These are phyloP conservation scores for Komagataella pseudopastoris DNA, from an alignment of 805 yeast genomes.

Conservation along the genomic window DNA sequence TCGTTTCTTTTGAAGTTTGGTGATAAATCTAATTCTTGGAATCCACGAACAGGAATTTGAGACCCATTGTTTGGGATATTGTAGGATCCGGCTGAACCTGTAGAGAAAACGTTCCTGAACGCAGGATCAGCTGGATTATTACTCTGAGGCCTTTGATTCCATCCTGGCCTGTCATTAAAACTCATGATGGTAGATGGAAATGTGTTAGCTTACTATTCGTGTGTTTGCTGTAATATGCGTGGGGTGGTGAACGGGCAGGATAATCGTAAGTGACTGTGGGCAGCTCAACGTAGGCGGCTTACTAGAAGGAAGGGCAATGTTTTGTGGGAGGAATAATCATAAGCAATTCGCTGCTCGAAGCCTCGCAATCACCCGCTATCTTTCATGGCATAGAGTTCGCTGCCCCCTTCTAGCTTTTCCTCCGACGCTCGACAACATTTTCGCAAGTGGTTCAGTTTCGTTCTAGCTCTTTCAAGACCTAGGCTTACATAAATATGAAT, in stretches of 20 bases:
- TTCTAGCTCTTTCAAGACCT: not conserved
- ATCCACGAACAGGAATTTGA: not conserved
- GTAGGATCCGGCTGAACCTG: not conserved
- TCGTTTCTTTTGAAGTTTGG: constrained; percentile 1
- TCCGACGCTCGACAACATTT: not conserved
- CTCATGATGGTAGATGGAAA: not conserved
- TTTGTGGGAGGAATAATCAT: not conserved
- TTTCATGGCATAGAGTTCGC: not conserved
- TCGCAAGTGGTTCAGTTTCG: not conserved
- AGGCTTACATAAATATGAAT: constrained; percentile 37
- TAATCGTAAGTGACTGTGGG: not conserved
- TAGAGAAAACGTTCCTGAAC: not conserved
- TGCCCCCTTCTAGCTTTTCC: not conserved
- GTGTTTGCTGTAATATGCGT: not conserved
- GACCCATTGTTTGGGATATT: not conserved
- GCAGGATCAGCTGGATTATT: not conserved
- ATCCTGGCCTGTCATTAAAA: not conserved
- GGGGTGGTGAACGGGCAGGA: not conserved
- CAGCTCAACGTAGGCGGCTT: not conserved
- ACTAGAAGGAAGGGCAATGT: not conserved
- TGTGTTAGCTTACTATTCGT: not conserved
- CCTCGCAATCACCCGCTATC: not conserved
- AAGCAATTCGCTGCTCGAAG: not conserved
- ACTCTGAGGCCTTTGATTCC: not conserved
- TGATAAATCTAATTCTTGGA: constrained; percentile 1